phyloP scores from a whole-genome alignment of 2,329 filamentous ascomycete species.

The Botrytis fragariae region DNA sequence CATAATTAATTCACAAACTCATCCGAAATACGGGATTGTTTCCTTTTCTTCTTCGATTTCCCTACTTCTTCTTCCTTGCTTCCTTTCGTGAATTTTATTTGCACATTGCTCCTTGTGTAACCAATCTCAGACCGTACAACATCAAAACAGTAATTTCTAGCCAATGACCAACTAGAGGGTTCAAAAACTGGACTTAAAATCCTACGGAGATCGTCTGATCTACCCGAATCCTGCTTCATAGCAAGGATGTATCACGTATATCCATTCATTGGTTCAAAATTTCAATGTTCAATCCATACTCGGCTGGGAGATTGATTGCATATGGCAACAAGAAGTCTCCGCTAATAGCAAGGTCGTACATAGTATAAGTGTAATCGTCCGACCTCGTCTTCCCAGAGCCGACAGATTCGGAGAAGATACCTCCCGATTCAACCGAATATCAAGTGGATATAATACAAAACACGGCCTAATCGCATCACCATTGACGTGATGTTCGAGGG shows the following conservation, averaged over 20 bases:
- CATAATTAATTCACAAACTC: not conserved
- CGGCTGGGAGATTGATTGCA: not conserved
- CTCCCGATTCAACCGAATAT: not conserved
- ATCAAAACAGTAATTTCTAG: not conserved
- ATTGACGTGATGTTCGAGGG: not conserved
- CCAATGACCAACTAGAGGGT: constrained; percentile 5
- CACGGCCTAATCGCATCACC: not conserved
- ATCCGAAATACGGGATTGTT: not conserved
- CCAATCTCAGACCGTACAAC: constrained; percentile 12
- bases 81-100: not conserved
- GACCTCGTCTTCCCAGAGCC: not conserved
- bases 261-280: not conserved
- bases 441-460: not conserved
- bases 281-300: not conserved
- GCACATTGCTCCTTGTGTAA: not conserved
- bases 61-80: not conserved
- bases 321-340: not conserved
- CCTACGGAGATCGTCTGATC: constrained; percentile 20
- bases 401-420: not conserved
- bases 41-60: not conserved
- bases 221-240: constrained; percentile 8
- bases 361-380: not conserved
- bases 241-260: not conserved
- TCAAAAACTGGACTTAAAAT: not conserved
- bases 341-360: not conserved